Percentiles rank a stretch among this genome's conserved stretches.
Evolutionary conservation across 2,329 filamentous ascomycete species (phyloP).

Genomic region (Fusarium domesticum): DNA sequence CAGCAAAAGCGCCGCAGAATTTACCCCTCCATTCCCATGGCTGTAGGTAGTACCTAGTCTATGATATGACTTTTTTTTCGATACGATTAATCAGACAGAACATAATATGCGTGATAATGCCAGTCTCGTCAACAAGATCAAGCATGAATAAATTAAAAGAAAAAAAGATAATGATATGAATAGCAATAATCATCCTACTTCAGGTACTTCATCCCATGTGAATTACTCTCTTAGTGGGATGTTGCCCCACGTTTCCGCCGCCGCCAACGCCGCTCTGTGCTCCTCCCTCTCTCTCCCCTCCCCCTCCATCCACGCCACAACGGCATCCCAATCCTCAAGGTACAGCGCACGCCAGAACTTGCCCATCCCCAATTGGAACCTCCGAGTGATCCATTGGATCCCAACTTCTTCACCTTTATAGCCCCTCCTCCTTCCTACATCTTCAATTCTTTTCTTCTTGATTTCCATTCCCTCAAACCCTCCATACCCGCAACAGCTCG

Average conservation of each 20-base stretch:
- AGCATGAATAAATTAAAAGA: background rate
- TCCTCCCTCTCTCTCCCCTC: constrained; percentile 2
- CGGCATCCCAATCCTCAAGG: background rate
- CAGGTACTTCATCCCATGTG: background rate
- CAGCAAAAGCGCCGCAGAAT: background rate
- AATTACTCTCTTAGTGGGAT: constrained; percentile 22
- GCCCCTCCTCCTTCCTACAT: background rate
- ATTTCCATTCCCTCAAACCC: background rate
- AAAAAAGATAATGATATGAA: background rate
- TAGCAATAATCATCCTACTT: background rate
- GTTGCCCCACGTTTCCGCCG: constrained; percentile 20
- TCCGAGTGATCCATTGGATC: background rate
- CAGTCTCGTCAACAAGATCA: too few species aligned
- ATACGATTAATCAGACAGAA: background rate
- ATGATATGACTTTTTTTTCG: background rate
- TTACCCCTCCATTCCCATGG: background rate
- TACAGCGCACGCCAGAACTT: background rate
- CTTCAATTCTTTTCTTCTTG: background rate
- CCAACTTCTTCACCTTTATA: background rate
- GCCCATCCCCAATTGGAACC: background rate
- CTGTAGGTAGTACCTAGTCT: background rate
- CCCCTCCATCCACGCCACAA: background rate
- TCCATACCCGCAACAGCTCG: background rate
- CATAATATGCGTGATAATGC: background rate
- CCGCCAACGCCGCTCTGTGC: constrained; percentile 13